Base-by-base conservation (phyloP, 1,284 basidiomycete species). In the Caloboletus firmus region DNA sequence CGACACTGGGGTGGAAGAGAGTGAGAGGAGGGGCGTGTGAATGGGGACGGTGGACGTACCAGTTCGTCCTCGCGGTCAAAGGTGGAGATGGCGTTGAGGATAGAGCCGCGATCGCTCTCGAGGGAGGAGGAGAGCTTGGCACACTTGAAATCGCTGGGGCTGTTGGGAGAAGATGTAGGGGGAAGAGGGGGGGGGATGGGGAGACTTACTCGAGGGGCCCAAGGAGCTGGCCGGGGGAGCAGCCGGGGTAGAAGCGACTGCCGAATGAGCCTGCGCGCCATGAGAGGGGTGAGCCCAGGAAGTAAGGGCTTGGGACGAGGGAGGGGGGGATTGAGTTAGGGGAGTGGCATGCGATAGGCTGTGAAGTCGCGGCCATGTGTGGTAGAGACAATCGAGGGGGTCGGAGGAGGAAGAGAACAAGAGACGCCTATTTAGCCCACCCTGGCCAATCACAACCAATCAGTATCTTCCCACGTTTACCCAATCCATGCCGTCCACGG, bases 61-160 rank as follows among this genome's bases (percentile, higher is more conserved):
- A 88, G 72, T 59, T 90, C 87, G 52, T 84, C 85, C 61, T 89
- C 85, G 46, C 80, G 76, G 62, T 87, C 84, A 55, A 85, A 79
- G n/a, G 82, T 75, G 45, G 79, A 81, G 61, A 87, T 76, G 6
- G 86, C 82, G 66, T 87, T 85, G 63, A 85, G 72, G 40, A 90
- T 75, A 0, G 81, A 81, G 39, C 81, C 79, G 26, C 79, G 76
- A 63, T 87, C 84, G 60, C 79, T 80, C 61, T 86, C 82, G 37
- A 82, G 68, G 1, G 83, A 84, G 2, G 83, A 80, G 3, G 80
- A 80, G 55, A 82, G 73, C 67, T 81, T 77, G 62, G 75, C 74
- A 36, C 75, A 76, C 59, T 79, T 79, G 68, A 81, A 77, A 44
- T 83, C 80, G 63, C 76, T 79, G 17, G 79, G 74, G 47, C 82